phyloP scores from a whole-genome alignment of 345 rosid species.

The Alliaria petiolata region DNA sequence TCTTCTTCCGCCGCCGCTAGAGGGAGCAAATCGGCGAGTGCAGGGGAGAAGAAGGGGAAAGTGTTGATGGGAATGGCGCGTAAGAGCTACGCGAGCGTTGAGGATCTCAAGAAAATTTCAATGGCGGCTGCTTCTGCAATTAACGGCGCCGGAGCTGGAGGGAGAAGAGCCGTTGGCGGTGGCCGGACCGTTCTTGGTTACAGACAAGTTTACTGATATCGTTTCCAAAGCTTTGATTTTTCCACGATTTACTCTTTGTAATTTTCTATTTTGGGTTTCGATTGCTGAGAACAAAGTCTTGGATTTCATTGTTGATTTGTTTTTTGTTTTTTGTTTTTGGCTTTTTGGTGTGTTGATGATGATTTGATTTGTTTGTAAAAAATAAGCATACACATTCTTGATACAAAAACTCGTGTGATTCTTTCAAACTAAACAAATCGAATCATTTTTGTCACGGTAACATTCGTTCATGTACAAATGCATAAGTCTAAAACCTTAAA shows the following conservation, averaged over 20 bases:
- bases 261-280: neutral
- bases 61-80: conserved; percentile 41
- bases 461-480: too few relatives aligned
- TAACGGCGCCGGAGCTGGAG: conserved; percentile 44
- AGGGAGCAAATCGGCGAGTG: conserved; percentile 73
- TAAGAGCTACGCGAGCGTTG: conserved; percentile 68
- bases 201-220: conserved; percentile 35
- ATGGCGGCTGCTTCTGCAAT: conserved; percentile 53
- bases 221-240: neutral
- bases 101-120: conserved; percentile 59
- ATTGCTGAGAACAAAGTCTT: conserved; percentile 4
- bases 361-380: neutral
- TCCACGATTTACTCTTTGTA: too few relatives aligned
- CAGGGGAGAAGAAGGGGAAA: conserved; percentile 57
- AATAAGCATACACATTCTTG: too few relatives aligned
- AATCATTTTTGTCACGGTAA: too few relatives aligned
- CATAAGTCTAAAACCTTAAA: too few relatives aligned
- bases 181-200: conserved; percentile 47
- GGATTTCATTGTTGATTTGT: conserved; percentile 1
- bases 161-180: conserved; percentile 28
- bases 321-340: neutral
- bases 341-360: neutral
- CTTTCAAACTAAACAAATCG: too few relatives aligned
- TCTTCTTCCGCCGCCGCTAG: conserved; percentile 6
- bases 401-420: too few relatives aligned